Conservation (phyloP, 805 yeast species). For the Myxozyma neglecta region DNA sequence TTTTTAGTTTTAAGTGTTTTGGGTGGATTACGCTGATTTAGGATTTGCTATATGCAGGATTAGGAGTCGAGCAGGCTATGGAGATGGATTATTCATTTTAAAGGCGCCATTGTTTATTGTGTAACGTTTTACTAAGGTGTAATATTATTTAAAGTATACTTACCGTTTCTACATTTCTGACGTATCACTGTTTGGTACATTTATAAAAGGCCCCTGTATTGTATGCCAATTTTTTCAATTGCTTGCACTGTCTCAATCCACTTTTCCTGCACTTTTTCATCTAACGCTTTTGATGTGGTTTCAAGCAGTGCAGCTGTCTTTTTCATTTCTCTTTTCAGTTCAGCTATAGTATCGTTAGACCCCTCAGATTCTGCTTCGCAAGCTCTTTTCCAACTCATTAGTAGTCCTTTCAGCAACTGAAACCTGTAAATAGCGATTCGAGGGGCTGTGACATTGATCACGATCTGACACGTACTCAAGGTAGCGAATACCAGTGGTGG, state of each 20-base stretch:
- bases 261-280: background rate
- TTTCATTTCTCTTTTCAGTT: background rate
- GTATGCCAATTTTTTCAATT: background rate
- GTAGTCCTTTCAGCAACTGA: constrained; percentile 20
- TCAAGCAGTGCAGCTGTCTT: background rate
- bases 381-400: constrained; percentile 20
- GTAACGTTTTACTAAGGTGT: background rate
- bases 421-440: constrained; percentile 12
- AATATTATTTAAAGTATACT: background rate
- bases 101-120: background rate
- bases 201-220: background rate
- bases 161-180: background rate
- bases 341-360: background rate
- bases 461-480: constrained; percentile 7
- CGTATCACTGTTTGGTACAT: background rate
- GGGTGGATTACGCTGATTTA: constrained; percentile 2
- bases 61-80: background rate
- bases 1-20: background rate
- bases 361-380: constrained; percentile 1
- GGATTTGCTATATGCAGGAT: background rate
- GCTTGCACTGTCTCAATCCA: constrained; percentile 4
- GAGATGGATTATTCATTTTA: background rate
- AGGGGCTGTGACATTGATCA: constrained; percentile 6
- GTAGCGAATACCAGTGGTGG: constrained; percentile 20
- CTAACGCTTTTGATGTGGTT: background rate